A percentile compares a stretch with the other conserved stretches of the same genome.
Conservation (phyloP, 208 protist genomes). For the Crithidia mellificae region DNA sequence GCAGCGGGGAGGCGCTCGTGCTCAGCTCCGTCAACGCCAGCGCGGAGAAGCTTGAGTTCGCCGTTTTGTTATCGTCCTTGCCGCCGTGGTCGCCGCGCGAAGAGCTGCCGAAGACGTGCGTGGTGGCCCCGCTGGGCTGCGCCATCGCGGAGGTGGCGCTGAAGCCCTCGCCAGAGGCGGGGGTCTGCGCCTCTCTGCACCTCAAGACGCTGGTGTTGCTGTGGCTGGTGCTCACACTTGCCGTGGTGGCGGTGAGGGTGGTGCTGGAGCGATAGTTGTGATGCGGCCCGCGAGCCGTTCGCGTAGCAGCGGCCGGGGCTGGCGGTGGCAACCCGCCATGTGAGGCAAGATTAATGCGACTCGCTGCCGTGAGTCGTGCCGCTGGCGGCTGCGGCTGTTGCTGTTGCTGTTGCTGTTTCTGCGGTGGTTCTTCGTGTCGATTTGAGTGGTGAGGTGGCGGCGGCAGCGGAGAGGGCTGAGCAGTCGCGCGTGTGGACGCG, state of each 20-base stretch:
- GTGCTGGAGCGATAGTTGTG: neutral
- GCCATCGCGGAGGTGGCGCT: neutral
- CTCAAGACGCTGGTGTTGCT: neutral
- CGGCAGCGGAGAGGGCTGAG: too few relatives aligned
- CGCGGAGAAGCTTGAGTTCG: neutral
- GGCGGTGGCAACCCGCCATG: too few relatives aligned
- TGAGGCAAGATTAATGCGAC: neutral
- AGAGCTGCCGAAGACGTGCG: neutral
- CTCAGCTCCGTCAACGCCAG: neutral
- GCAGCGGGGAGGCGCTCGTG: neutral
- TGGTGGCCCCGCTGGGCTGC: neutral
- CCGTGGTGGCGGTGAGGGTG: neutral
- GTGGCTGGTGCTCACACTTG: neutral
- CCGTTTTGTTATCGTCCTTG: neutral
- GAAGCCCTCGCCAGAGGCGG: neutral
- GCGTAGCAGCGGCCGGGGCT: neutral
- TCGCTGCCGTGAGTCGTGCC: too few relatives aligned
- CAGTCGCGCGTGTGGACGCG: neutral
- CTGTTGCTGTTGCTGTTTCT: too few relatives aligned
- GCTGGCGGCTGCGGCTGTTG: too few relatives aligned
- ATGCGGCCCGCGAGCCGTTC: neutral
- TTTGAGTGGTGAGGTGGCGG: too few relatives aligned
- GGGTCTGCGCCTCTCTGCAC: neutral
- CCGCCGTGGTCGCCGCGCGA: too few relatives aligned
- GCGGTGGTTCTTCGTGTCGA: neutral